Base-by-base conservation (phyloP, 139 green algal species). In the Desmodesmus armatus region DNA sequence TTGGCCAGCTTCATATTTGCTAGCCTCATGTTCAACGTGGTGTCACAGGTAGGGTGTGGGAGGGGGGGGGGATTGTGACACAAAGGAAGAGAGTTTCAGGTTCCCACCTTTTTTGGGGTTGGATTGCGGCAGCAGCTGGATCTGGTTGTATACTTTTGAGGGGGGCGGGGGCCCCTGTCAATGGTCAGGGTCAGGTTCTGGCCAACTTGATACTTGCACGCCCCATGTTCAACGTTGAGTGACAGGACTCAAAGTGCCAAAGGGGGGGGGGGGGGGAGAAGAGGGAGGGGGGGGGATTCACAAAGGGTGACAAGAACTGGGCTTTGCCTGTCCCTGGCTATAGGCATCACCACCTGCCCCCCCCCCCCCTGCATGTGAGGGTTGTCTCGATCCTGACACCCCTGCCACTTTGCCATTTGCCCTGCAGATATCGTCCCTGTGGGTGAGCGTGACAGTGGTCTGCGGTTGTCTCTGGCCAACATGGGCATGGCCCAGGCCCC, bases 1-100 rank as follows among this genome's bases (percentile, higher is more conserved):
- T 92, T 96, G 25, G 91, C 93, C 6, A 92, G 89, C 29, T 99
- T 99, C 85, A 86, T 99, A 17, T 99, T 99, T 88, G 96, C 96
- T 0, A 94, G 95, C 55, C 94, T 91, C 87, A 96, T 99, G 93
- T 99, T 99, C 85, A 90, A 85, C 51, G 98, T 98, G 77, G 96
- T 98, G 5, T 92, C 82, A n/a, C 84, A 88, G 75, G 49, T 85
- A 21, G 0, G 63, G 47, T 2, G 73, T n/a, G 31, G 73, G 19
- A 17, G 35, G 21, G 25, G 35, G 69, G 9, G 40, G 21, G 69
- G 1, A 3, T 11, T 7, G 37, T 51, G 35, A 2, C 29, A 25
- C 21, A 53, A 35, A 2, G n/a, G n/a, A n/a, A n/a, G n/a, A n/a
- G n/a, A n/a, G n/a, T n/a, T n/a, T n/a, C n/a, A n/a, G n/a, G n/a